Evolutionary conservation across 257 asterid species (phyloP), one percentile per base, ranked within the genome.

Genomic region (Mentha longifolia): DNA sequence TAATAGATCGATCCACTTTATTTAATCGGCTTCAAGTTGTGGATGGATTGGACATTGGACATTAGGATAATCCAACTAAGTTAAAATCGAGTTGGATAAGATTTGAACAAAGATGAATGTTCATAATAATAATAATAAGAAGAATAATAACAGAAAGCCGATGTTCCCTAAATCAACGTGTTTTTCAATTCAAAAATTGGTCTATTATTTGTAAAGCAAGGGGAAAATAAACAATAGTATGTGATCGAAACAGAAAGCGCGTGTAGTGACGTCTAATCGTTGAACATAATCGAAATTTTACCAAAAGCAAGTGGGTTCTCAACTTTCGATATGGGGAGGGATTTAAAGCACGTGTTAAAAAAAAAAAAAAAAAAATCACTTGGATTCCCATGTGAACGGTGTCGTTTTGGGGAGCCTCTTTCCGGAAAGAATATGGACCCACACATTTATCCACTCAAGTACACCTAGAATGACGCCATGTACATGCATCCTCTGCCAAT

Each of bases 391-490:
- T 73, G 37, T 28, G 51, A 64, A 63, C 71, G 43, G 33, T 39
- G 78, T 65, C 63, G 73, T 59, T 6, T 13, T 41, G 15, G 1
- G 11, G 37, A 72, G 39, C 35, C 71, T 7, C 6, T 19, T 65
- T 65, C 11, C 61, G 31, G 67, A 76, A 35, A 19, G 69, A 70
- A 63, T 64, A 43, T 57, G 77, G 69, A 43, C 81, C 74, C 74
- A 71, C 79, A 68, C 42, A 35, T 57, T 77, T 77, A 71, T 71
- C 70, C 81, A 65, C 50, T 70, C 45, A 67, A 9, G 9, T 39
- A 61, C 66, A 39, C 65, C 49, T 52, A 12, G 46, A 61, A 49
- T n/a, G 25, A 43, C 65, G 57, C 51, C 72, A 37, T n/a, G 67
- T 76, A 22, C 68, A 54, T 41, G 75, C 71, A 76, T 11, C 75